phyloP scores from a whole-genome alignment of 1,284 basidiomycete genomes.

The Wolfiporia cocos region DNA sequence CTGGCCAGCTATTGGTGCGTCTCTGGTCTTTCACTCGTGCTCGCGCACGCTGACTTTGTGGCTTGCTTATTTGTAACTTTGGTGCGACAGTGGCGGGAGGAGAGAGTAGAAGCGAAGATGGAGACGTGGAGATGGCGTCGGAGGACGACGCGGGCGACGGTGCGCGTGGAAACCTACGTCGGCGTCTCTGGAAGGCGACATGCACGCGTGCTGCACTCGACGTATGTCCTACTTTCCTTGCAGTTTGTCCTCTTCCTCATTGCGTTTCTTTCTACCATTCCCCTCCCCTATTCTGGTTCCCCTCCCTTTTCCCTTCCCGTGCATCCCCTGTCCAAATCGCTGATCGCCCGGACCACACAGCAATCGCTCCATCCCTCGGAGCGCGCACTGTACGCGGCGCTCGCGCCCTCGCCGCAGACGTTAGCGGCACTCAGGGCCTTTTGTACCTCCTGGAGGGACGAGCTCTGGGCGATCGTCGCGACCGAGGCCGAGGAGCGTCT shows the following conservation, averaged over 20 bases:
- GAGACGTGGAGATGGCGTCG: conserved; percentile 37
- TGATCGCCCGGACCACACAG: conserved; percentile 30
- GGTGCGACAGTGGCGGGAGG: not conserved
- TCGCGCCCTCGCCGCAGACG: conserved; percentile 77
- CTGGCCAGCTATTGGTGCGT: conserved; percentile 63
- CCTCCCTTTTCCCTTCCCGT: too few relatives aligned
- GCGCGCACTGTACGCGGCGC: conserved; percentile 81
- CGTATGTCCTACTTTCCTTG: conserved; percentile 31
- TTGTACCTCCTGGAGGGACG: conserved; percentile 90
- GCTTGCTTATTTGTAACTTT: too few relatives aligned
- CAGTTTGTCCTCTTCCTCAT: too few relatives aligned
- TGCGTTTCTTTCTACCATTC: too few relatives aligned
- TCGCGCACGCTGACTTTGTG: too few relatives aligned
- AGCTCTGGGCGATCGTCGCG: conserved; percentile 89
- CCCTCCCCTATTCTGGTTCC: too few relatives aligned
- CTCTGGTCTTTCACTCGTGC: too few relatives aligned
- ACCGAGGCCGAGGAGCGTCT: conserved; percentile 82
- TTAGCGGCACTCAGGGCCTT: conserved; percentile 71
- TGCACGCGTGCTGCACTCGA: conserved; percentile 78
- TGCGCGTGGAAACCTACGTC: conserved; percentile 57
- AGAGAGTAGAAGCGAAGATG: conserved; percentile 29
- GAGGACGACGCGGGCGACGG: conserved; percentile 40
- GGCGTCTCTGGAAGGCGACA: conserved; percentile 81
- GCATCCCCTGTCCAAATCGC: conserved; percentile 3
- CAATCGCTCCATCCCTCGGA: conserved; percentile 68